Percentiles rank a stretch among this genome's conserved stretches.
Evolutionary conservation across 805 yeast species (phyloP).

Genomic region (Lachancea lanzarotensis): DNA sequence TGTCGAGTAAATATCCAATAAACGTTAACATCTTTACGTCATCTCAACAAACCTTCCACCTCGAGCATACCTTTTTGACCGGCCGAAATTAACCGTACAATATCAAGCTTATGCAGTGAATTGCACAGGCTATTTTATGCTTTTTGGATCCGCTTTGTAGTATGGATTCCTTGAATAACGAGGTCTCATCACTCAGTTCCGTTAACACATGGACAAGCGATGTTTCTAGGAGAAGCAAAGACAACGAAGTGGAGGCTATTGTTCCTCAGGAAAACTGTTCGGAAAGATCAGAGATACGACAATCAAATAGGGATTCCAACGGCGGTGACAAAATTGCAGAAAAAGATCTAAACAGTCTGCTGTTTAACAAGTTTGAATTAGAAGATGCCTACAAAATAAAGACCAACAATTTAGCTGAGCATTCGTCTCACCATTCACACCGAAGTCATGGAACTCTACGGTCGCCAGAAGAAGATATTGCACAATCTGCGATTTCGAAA

Average conservation of each 20-base stretch:
- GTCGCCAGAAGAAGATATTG: background rate
- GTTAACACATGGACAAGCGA: background rate
- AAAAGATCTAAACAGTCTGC: conserved; percentile 2
- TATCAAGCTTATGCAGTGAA: no score
- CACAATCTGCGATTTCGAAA: conserved; percentile 17
- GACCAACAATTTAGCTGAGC: background rate
- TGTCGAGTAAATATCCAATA: no score
- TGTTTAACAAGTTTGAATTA: conserved; percentile 23
- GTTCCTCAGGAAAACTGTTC: background rate
- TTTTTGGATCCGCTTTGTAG: background rate
- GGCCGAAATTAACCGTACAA: no score
- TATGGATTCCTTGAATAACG: background rate
- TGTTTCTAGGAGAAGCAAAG: background rate
- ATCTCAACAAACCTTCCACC: no score
- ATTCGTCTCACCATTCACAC: background rate
- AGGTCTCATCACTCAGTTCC: background rate
- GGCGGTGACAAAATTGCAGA: background rate
- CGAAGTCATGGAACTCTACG: background rate
- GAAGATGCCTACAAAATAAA: conserved; percentile 28
- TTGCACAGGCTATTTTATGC: no score
- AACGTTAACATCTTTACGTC: no score
- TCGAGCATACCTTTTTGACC: no score
- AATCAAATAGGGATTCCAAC: background rate
- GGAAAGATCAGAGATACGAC: background rate
- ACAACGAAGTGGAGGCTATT: background rate